These are phyloP conservation scores for Coemansia nantahalensis DNA, from an alignment of 192 early-diverging fungal genomes.

Conservation along the genomic window DNA sequence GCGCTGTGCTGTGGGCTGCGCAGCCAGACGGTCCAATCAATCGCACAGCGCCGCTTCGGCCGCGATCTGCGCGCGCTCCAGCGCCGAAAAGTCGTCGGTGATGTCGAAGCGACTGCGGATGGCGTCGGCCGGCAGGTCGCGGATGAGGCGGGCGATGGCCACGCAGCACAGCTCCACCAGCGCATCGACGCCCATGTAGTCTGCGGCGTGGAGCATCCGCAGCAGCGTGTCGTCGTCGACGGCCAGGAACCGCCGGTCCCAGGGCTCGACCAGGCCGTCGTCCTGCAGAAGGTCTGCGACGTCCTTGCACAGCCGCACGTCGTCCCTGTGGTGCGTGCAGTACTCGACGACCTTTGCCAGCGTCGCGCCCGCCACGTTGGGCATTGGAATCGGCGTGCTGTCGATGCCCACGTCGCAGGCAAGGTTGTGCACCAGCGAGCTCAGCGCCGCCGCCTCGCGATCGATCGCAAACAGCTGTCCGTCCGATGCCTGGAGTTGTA, in stretches of 20 bases:
- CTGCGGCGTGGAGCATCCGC: conserved; percentile 70
- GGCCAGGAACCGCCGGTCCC: conserved; percentile 70
- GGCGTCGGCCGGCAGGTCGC: conserved; percentile 82
- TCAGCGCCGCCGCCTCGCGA: conserved; percentile 62
- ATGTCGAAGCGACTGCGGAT: conserved; percentile 93
- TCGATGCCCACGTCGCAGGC: conserved; percentile 65
- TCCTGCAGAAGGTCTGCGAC: conserved; percentile 41
- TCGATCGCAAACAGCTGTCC: conserved; percentile 59
- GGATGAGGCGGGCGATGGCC: conserved; percentile 93
- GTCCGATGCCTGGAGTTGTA: conserved; percentile 61
- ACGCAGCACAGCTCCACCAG: conserved; percentile 92
- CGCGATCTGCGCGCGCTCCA: conserved; percentile 83
- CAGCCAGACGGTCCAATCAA: conserved; percentile 44
- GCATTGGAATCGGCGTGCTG: conserved; percentile 62
- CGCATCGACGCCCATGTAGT: conserved; percentile 90
- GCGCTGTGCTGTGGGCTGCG: too few relatives aligned
- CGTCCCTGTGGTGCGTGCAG: conserved; percentile 70
- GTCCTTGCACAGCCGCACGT: conserved; percentile 49
- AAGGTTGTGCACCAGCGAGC: conserved; percentile 71
- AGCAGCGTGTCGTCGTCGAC: conserved; percentile 69
- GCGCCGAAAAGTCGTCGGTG: conserved; percentile 88
- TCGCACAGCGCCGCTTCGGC: conserved; percentile 61
- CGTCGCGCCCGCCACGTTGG: conserved; percentile 64
- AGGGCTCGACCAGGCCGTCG: conserved; percentile 65
- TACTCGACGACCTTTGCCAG: conserved; percentile 76